Evolutionary conservation across 306 rosid genomes (phyloP), one percentile per base, ranked within the genome.

Genomic region (Castanopsis chinensis): DNA sequence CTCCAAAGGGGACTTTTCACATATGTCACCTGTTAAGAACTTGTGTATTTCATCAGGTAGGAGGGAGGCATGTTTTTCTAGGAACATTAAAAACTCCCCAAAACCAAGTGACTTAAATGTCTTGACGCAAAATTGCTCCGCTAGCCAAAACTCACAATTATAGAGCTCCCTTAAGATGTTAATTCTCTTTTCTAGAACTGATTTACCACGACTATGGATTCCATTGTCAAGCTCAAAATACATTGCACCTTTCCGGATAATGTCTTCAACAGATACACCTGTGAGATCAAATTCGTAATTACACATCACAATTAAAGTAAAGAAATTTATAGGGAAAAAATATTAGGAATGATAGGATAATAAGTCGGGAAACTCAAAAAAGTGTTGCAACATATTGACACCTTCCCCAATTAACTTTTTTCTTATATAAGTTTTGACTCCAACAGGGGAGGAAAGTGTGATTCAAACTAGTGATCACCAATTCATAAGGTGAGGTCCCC

Each of bases 101-200:
- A 82, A 55, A 79, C 99, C 99, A 75, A 94, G 93, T 79, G 91
- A 85, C 79, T 58, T 87, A 33, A 94, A 94, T 77, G 87, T 89
- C 86, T 84, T 76, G 55, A 86, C 90, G 61, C 88, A 78, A 87
- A 88, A 90, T 77, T 91, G 90, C 82, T 91, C 90, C 27, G 84
- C 81, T 69, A 94, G 83, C 97, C 97, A 92, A 75, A 28, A 76
- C 88, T 89, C 95, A 78, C 97, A 94, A 60, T 83, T 78, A 53
- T 80, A 85, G 77, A 94, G 90, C 85, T 88, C 88, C 86, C 83
- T 91, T 85, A 88, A 75, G 74, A 87, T 79, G 77, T 74, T 67
- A 59, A 87, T 76, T 80, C 79, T 82, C 65, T 67, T 67, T 84
- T 87, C 84, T 54, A 41, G 59, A 15, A 72, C 72, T 74, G 90